phyloP scores from a whole-genome alignment of 768 basidiomycete species.

The Lepiota brunneoincarnata region DNA sequence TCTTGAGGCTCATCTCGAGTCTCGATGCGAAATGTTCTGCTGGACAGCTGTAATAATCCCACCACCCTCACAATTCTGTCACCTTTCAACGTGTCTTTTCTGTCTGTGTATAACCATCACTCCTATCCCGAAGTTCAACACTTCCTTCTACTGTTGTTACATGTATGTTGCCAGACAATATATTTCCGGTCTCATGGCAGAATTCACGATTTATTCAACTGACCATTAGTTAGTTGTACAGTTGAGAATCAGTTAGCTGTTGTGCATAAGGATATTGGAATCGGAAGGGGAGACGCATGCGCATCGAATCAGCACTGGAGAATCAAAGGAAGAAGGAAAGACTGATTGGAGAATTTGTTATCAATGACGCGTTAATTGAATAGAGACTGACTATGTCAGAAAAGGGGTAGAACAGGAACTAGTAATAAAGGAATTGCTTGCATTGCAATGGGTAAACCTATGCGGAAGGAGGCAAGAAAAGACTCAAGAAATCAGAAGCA shows the following conservation, averaged over 20 bases:
- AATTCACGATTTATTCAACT: too few species aligned
- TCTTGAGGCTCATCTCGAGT: too few species aligned
- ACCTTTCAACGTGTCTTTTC: background rate
- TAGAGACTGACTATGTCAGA: background rate
- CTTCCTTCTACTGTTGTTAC: background rate
- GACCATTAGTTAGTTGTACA: too few species aligned
- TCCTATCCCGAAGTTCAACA: too few species aligned
- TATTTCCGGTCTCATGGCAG: too few species aligned
- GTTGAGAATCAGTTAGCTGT: background rate
- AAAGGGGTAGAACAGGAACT: constrained; percentile 1
- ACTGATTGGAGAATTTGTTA: background rate
- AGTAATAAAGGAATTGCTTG: constrained; percentile 2
- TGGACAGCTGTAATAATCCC: constrained; percentile 6
- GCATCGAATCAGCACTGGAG: background rate
- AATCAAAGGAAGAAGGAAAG: background rate
- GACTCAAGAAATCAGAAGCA: background rate
- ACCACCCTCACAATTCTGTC: too few species aligned
- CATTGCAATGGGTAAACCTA: too few species aligned
- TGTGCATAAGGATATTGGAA: background rate
- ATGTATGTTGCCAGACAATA: background rate
- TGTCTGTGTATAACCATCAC: too few species aligned
- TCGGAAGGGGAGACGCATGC: background rate
- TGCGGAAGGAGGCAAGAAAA: background rate
- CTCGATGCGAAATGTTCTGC: constrained; percentile 21
- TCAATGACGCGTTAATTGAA: background rate